Percentiles rank a stretch among this genome's conserved stretches.
Evolutionary conservation across 805 yeast genomes (phyloP).

Genomic region (Hemisphaericaspora nanyangensis): DNA sequence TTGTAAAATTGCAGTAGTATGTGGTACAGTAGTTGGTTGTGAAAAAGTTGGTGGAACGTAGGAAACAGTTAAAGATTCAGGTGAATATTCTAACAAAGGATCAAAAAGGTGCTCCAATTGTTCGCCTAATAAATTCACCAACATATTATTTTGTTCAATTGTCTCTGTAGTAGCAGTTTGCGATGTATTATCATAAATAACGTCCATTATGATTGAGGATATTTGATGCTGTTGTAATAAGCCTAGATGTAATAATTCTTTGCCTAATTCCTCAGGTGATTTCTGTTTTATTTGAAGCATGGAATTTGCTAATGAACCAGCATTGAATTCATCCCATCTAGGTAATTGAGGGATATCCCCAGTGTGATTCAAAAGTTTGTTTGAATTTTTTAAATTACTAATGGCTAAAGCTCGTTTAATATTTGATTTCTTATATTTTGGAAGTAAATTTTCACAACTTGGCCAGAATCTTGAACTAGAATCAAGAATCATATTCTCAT

Average conservation of each 20-base stretch:
- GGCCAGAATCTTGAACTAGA: constrained; percentile 68
- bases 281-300: constrained; percentile 53
- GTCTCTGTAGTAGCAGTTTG: constrained; percentile 4
- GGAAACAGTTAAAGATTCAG: constrained; percentile 73
- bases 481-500: constrained; percentile 54
- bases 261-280: constrained; percentile 57
- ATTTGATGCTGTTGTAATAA: constrained; percentile 48
- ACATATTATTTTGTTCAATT: constrained; percentile 64
- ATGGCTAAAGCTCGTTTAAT: constrained; percentile 77
- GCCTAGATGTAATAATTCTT: constrained; percentile 53
- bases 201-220: constrained; percentile 62
- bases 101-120: constrained; percentile 88
- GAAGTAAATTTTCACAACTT: constrained; percentile 66
- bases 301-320: constrained; percentile 54
- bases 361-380: constrained; percentile 44
- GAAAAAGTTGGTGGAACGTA: constrained; percentile 56
- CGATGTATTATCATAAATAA: constrained; percentile 58
- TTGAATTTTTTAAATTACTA: constrained; percentile 62
- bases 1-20: constrained; percentile 30
- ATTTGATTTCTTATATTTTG: constrained; percentile 46
- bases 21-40: constrained; percentile 8
- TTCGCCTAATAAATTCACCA: constrained; percentile 76
- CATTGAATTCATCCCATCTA: constrained; percentile 70
- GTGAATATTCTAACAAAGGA: constrained; percentile 86
- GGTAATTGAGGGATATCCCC: constrained; percentile 36